Evolutionary conservation across 345 rosid genomes (phyloP), one percentile per base, ranked within the genome.

Genomic region (Angophora floribunda): DNA sequence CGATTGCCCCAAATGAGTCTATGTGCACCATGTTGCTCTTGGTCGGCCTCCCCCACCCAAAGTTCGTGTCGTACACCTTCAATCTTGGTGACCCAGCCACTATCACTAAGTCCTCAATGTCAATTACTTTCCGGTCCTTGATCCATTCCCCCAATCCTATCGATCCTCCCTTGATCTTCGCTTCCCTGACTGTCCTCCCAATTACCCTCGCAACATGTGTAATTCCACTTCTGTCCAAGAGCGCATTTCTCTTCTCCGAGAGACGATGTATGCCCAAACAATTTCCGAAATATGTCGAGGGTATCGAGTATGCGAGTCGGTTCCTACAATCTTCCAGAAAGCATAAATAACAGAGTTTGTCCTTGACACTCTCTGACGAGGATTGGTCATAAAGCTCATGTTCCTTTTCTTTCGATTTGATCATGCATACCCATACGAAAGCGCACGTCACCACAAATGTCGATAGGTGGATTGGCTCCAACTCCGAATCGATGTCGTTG

Each of bases 221-320:
- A 28, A 92, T 30, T 28, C 96, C 95, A 21, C 90, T 28, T 57
- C 88, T 86, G 11, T 91, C 90, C 4, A 87, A 13, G 28, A 92
- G 78, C 19, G 88, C 91, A 6, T 65, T 88, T 78, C 45, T 90
- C 87, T 90, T 90, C 22, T 70, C 86, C n/a, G 89, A 5, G 4
- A 85, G 87, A 9, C 86, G 84, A 44, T 91, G 13, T 9, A 88
- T 53, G n/a, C 86, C 87, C 8, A 93, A n/a, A 36, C 93, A 92
- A 22, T 94, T 94, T 2, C 95, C 95, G 6, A 92, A 91, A 70
- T 92, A 93, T 2, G 87, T 86, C 13, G 32, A 53, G 7, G 92
- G 91, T 13, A 93, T 55, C 2, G 86, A 49, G 41, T 14, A 17
- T 12, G 52, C 59, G 7, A 86, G 87, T 8, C 94, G 89, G 17